A percentile compares a stretch with the other conserved stretches of the same genome.
These are phyloP conservation scores for Trematosphaeria pertusa DNA, from an alignment of 2,329 filamentous ascomycete genomes.

Conservation along the genomic window DNA sequence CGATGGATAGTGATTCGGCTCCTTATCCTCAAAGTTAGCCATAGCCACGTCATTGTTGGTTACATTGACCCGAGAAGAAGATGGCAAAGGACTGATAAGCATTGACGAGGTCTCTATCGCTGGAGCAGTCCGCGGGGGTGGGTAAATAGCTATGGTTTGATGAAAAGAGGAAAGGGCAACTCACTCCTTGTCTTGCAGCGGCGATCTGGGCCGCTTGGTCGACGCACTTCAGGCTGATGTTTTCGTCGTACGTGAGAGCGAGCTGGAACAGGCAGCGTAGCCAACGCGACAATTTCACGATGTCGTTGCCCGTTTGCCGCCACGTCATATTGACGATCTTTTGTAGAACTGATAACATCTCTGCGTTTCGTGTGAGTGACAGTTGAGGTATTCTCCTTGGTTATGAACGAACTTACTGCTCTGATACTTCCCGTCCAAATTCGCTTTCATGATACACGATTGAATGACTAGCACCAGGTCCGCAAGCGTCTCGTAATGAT, in stretches of 20 bases:
- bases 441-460: constrained; percentile 39
- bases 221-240: constrained; percentile 65
- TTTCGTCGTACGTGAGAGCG: constrained; percentile 64
- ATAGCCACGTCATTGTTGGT: constrained; percentile 4
- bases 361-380: constrained; percentile 25
- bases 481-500: constrained; percentile 54
- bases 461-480: constrained; percentile 56
- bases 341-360: constrained; percentile 55
- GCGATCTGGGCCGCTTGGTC: constrained; percentile 63
- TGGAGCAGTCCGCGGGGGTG: constrained; percentile 9
- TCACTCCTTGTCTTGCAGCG: constrained; percentile 34
- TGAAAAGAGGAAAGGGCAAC: constrained; percentile 10
- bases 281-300: constrained; percentile 73
- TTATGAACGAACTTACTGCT: too few species aligned
- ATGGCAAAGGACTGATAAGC: constrained; percentile 23
- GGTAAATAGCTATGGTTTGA: constrained; percentile 7
- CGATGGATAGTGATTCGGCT: constrained; percentile 63
- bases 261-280: constrained; percentile 78
- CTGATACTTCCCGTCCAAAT: constrained; percentile 38
- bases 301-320: constrained; percentile 62
- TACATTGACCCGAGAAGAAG: constrained; percentile 17
- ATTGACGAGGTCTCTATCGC: neutral
- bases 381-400: too few species aligned
- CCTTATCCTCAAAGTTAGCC: constrained; percentile 33
- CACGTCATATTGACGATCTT: constrained; percentile 75